A percentile compares a stretch with the other conserved stretches of the same genome.
Evolutionary conservation across 140 eudicot genomes (phyloP).

Genomic region (Flaveria floridana): DNA sequence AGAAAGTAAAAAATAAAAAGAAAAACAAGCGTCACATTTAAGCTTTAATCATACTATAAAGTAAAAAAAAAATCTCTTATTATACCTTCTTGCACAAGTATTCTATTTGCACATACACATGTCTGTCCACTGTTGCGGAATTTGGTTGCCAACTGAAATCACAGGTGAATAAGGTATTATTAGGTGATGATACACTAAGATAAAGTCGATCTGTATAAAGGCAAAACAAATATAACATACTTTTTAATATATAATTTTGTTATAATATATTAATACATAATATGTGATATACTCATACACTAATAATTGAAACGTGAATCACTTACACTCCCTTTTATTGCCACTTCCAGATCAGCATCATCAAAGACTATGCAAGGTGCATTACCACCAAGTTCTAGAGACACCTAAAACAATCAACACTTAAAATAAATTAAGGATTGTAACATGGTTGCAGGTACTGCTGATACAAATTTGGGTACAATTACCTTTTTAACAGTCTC

Average conservation of each 20-base stretch:
- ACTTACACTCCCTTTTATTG: constrained; percentile 83
- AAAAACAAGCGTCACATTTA: neutral
- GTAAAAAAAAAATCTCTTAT: neutral
- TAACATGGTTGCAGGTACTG: neutral
- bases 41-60: neutral
- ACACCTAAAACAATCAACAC: constrained; percentile 44
- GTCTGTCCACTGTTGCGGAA: constrained; percentile 92
- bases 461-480: neutral
- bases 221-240: neutral
- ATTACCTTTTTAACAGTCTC: constrained; percentile 80
- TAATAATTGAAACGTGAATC: neutral
- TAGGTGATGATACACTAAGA: neutral
- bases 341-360: constrained; percentile 91
- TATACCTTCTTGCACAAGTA: constrained; percentile 89
- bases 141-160: constrained; percentile 69
- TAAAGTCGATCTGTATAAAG: neutral
- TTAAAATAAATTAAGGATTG: neutral
- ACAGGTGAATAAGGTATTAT: constrained; percentile 24
- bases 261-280: neutral
- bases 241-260: neutral
- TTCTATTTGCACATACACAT: constrained; percentile 82
- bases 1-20: neutral
- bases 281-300: neutral
- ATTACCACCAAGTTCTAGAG: constrained; percentile 93
- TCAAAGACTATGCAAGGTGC: constrained; percentile 87